A percentile compares a stretch with the other conserved stretches of the same genome.
phyloP scores from a whole-genome alignment of 2,329 filamentous ascomycete species.

The Aurifilum marmelostoma region DNA sequence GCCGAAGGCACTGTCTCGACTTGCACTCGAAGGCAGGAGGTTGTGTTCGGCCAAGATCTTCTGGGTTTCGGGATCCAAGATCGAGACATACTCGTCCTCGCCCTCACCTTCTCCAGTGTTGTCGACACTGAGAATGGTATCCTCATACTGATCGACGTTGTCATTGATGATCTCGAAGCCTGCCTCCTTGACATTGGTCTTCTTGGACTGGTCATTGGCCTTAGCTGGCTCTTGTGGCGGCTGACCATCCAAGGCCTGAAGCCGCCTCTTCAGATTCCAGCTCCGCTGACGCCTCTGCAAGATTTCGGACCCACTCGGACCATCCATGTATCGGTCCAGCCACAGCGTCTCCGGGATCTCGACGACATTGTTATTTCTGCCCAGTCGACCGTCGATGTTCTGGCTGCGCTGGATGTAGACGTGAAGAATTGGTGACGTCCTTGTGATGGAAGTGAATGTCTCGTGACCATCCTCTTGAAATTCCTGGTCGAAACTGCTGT shows the following conservation, averaged over 20 bases:
- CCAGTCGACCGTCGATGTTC: conserved; percentile 58
- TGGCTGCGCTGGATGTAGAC: conserved; percentile 85
- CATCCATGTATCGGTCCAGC: conserved; percentile 85
- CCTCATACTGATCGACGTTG: conserved; percentile 17
- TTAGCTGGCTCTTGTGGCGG: conserved; percentile 10
- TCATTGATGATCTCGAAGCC: conserved; percentile 25
- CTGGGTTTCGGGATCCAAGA: conserved; percentile 30
- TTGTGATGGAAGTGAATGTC: conserved; percentile 71
- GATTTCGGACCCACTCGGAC: conserved; percentile 60
- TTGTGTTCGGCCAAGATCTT: conserved; percentile 40
- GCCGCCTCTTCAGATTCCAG: conserved; percentile 73
- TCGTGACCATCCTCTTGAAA: conserved; percentile 68
- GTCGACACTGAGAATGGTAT: conserved; percentile 20
- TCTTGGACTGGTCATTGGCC: conserved; percentile 1
- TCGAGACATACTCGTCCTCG: conserved; percentile 29
- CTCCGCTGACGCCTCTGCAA: conserved; percentile 67
- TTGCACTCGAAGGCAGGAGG: conserved; percentile 32
- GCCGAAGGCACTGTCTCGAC: conserved; percentile 8
- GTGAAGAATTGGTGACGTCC: conserved; percentile 83
- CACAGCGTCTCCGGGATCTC: conserved; percentile 81
- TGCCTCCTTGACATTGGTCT: conserved; percentile 16
- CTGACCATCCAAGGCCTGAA: conserved; percentile 55
- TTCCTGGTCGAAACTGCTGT: conserved; percentile 82
- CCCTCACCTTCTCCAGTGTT: conserved; percentile 19
- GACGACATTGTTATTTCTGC: conserved; percentile 77